Percentiles rank a stretch among this genome's conserved stretches.
phyloP scores from a whole-genome alignment of 805 yeast species.

The Cyberlindnera euphorbiae region DNA sequence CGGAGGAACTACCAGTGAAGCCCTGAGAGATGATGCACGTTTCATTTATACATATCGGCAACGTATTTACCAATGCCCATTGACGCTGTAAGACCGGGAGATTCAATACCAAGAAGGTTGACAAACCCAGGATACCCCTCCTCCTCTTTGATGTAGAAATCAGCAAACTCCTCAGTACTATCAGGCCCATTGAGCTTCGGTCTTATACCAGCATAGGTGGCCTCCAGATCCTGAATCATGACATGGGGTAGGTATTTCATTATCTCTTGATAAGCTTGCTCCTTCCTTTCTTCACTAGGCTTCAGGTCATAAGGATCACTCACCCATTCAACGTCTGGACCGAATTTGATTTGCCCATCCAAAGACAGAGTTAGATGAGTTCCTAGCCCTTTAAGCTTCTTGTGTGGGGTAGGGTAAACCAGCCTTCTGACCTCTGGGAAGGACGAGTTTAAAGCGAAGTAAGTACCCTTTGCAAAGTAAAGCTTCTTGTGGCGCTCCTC shows the following conservation, averaged over 20 bases:
- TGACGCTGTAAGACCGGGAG: slow-evolving; percentile 84
- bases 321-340: slow-evolving; percentile 88
- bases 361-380: slow-evolving; percentile 83
- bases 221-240: slow-evolving; percentile 44
- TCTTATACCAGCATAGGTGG: slow-evolving; percentile 77
- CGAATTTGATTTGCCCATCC: slow-evolving; percentile 76
- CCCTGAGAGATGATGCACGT: slow-evolving; percentile 2
- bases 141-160: slow-evolving; percentile 69
- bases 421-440: slow-evolving; percentile 49
- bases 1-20: slow-evolving; percentile 50
- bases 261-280: slow-evolving; percentile 55
- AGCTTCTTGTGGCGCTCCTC: slow-evolving; percentile 49
- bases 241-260: slow-evolving; percentile 60
- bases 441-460: slow-evolving; percentile 52
- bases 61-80: slow-evolving; percentile 83
- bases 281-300: slow-evolving; percentile 45
- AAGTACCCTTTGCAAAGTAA: slow-evolving; percentile 81
- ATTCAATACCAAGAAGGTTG: slow-evolving; percentile 78
- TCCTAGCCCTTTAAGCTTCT: slow-evolving; percentile 70
- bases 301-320: slow-evolving; percentile 41
- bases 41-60: slow-evolving; percentile 19
- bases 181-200: slow-evolving; percentile 62
- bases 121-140: slow-evolving; percentile 73
- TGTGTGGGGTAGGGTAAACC: slow-evolving; percentile 79
- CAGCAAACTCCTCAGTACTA: slow-evolving; percentile 45